These are phyloP conservation scores for Calonectria henricotiae DNA, from an alignment of 2,329 filamentous ascomycete genomes.

Conservation along the genomic window DNA sequence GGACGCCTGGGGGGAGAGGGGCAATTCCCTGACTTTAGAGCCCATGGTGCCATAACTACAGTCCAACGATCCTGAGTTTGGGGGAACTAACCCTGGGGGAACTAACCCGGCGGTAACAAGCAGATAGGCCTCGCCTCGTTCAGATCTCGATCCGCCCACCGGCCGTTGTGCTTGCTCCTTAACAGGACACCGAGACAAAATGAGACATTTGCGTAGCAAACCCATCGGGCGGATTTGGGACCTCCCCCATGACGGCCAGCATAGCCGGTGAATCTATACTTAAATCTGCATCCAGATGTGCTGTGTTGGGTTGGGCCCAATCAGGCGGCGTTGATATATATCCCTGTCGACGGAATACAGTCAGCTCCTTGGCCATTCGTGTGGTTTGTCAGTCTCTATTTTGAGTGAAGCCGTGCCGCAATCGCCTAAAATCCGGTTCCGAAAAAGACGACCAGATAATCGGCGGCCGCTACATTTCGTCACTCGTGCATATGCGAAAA, in stretches of 20 bases:
- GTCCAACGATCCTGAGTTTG: background rate
- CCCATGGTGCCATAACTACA: constrained; percentile 1
- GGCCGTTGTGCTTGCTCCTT: background rate
- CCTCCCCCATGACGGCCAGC: constrained; percentile 13
- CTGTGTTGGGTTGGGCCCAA: constrained; percentile 6
- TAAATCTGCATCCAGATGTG: background rate
- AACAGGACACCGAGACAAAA: constrained; percentile 16
- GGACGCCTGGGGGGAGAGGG: constrained; percentile 1
- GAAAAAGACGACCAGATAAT: constrained; percentile 4
- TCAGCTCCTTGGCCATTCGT: background rate
- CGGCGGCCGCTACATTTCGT: constrained; percentile 6
- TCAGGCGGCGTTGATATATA: background rate
- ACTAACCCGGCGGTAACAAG: background rate
- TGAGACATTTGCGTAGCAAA: constrained; percentile 7
- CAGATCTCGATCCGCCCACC: constrained; percentile 3
- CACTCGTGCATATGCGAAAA: constrained; percentile 20
- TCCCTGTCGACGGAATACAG: background rate
- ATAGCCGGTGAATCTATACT: background rate
- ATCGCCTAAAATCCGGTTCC: constrained; percentile 18
- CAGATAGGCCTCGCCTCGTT: background rate
- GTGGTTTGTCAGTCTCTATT: background rate
- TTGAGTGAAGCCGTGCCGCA: constrained; percentile 2
- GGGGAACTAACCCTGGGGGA: background rate
- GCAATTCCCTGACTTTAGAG: background rate
- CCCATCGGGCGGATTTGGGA: background rate